phyloP scores from a whole-genome alignment of 1,284 basidiomycete genomes.

The Spongiforma sp. region DNA sequence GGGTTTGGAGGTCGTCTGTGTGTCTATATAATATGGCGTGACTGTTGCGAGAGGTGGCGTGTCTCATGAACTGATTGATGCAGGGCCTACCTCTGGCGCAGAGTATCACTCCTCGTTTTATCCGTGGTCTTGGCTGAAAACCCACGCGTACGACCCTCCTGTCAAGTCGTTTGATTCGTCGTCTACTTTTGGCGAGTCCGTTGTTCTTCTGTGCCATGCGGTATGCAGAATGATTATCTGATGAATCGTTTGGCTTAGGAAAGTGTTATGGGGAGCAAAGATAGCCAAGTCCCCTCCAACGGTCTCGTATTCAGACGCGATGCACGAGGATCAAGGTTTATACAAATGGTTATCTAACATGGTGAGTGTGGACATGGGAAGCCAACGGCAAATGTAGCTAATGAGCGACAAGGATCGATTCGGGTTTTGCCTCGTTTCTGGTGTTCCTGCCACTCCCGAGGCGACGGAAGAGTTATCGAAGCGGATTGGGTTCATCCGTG shows the following conservation, averaged over 20 bases:
- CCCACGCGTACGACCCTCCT: constrained; percentile 78
- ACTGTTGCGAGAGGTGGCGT: background rate
- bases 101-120: constrained; percentile 75
- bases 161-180: constrained; percentile 37
- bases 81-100: constrained; percentile 62
- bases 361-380: constrained; percentile 49
- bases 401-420: constrained; percentile 66
- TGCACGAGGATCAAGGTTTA: constrained; percentile 71
- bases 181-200: constrained; percentile 47
- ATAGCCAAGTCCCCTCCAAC: constrained; percentile 81
- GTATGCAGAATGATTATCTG: background rate
- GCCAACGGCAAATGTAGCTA: constrained; percentile 3
- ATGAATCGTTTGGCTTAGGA: constrained; percentile 51
- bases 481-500: constrained; percentile 88
- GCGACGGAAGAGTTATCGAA: constrained; percentile 83
- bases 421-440: constrained; percentile 89
- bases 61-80: constrained; percentile 12
- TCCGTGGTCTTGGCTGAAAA: constrained; percentile 85
- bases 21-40: constrained; percentile 3
- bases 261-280: constrained; percentile 81
- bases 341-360: constrained; percentile 86
- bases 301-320: constrained; percentile 77
- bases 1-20: constrained; percentile 75
- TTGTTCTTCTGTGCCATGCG: constrained; percentile 2
- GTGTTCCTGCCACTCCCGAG: constrained; percentile 82